phyloP scores from a whole-genome alignment of 2,329 filamentous ascomycete species.

The Beauveria sp. region DNA sequence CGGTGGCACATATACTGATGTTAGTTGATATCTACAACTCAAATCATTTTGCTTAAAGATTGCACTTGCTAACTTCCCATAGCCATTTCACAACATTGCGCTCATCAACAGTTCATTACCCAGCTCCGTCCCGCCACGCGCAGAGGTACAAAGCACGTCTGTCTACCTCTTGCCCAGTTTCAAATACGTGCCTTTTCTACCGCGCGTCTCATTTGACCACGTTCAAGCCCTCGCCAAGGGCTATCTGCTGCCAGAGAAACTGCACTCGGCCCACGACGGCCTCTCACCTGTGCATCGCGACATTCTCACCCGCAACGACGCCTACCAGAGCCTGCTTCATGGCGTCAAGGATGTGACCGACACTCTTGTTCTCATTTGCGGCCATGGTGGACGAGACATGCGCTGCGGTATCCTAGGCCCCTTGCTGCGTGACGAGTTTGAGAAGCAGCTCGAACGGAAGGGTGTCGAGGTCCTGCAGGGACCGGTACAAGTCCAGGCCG shows the following conservation, averaged over 20 bases:
- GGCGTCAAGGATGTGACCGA: slow-evolving; percentile 56
- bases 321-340: slow-evolving; percentile 42
- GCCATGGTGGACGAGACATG: slow-evolving; percentile 73
- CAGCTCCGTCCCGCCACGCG: slow-evolving; percentile 40
- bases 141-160: slow-evolving; percentile 47
- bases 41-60: fast-evolving
- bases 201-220: slow-evolving; percentile 50
- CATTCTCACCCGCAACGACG: slow-evolving; percentile 41
- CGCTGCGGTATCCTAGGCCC: slow-evolving; percentile 79
- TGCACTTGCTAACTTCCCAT: not conserved
- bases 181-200: slow-evolving; percentile 67
- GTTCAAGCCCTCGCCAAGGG: slow-evolving; percentile 54
- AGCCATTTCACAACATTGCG: slow-evolving; percentile 80
- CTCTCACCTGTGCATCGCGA: slow-evolving; percentile 52
- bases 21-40: slow-evolving; percentile 29
- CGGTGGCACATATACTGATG: slow-evolving; percentile 59
- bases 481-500: slow-evolving; percentile 33
- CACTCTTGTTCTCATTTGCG: slow-evolving; percentile 77
- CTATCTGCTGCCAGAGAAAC: slow-evolving; percentile 54
- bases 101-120: slow-evolving; percentile 70
- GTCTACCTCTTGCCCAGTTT: slow-evolving; percentile 78
- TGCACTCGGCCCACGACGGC: slow-evolving; percentile 54
- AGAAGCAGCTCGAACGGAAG: slow-evolving; percentile 42
- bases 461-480: slow-evolving; percentile 43
- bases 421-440: slow-evolving; percentile 63